These are phyloP conservation scores for Rutstroemia sp. DNA, from an alignment of 2,329 filamentous ascomycete species.

Conservation along the genomic window DNA sequence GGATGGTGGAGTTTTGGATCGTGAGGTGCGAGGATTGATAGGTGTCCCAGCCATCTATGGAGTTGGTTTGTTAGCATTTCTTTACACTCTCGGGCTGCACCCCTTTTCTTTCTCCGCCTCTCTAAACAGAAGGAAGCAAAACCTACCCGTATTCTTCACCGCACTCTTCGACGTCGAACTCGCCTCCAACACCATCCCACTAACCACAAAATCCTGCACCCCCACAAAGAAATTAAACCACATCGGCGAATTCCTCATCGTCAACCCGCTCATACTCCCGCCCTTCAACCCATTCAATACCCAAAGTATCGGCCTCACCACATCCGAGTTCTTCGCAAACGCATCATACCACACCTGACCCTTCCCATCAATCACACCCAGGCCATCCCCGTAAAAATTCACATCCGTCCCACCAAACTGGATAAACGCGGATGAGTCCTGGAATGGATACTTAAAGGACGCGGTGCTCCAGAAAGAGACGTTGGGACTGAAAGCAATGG, in stretches of 20 bases:
- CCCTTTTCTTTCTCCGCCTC: neutral
- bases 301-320: constrained; percentile 1
- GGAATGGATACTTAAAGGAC: constrained; percentile 1
- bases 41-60: constrained; percentile 5
- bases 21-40: constrained; percentile 5
- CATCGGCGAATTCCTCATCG: constrained; percentile 1
- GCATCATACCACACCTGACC: constrained; percentile 5
- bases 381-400: neutral
- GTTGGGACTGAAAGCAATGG: neutral
- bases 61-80: neutral
- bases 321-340: neutral
- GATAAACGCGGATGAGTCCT: neutral
- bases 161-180: neutral
- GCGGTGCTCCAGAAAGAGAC: neutral
- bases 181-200: constrained; percentile 1
- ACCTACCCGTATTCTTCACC: constrained; percentile 3
- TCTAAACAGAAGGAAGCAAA: neutral
- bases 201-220: neutral
- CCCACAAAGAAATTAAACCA: constrained; percentile 4
- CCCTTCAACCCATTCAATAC: constrained; percentile 4
- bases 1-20: constrained; percentile 5
- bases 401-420: constrained; percentile 1
- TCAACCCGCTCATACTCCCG: neutral
- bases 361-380: constrained; percentile 5
- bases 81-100: too few species aligned